These are phyloP conservation scores for Trichocomaceae sp. DNA, from an alignment of 2,329 filamentous ascomycete species.

Conservation along the genomic window DNA sequence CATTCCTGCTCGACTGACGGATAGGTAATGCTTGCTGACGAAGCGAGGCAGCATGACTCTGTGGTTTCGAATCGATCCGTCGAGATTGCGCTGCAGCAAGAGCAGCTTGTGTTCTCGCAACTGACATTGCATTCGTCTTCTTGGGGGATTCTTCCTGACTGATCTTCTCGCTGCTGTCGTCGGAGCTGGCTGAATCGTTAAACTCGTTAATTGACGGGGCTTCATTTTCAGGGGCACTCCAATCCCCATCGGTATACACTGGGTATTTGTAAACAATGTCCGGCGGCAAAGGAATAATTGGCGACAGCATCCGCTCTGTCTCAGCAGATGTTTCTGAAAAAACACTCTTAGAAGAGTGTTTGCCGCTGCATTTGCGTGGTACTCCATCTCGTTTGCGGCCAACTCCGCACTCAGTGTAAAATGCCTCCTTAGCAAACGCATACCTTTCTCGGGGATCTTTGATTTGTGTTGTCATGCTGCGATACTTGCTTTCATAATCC, in stretches of 20 bases:
- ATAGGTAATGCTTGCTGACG: constrained; percentile 39
- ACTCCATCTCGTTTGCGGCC: constrained; percentile 37
- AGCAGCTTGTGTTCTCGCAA: constrained; percentile 33
- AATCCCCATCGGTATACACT: constrained; percentile 35
- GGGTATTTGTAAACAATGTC: constrained; percentile 43
- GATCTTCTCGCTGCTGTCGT: constrained; percentile 20
- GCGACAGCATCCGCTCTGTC: constrained; percentile 40
- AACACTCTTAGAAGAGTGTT: constrained; percentile 40
- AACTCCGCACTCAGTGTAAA: constrained; percentile 42
- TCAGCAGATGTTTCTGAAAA: constrained; percentile 42
- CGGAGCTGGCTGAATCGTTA: constrained; percentile 20
- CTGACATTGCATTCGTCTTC: constrained; percentile 15
- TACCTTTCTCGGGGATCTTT: constrained; percentile 34
- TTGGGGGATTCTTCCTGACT: constrained; percentile 23
- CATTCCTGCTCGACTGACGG: constrained; percentile 24
- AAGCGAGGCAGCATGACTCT: constrained; percentile 43
- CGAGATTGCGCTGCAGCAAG: constrained; percentile 36
- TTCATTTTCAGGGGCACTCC: constrained; percentile 28
- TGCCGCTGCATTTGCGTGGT: constrained; percentile 38
- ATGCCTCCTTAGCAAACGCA: constrained; percentile 34
- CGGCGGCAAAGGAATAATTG: constrained; percentile 39
- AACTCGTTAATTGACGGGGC: constrained; percentile 15
- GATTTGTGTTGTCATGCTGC: constrained; percentile 29
- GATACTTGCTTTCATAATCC: constrained; percentile 35
- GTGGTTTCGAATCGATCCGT: constrained; percentile 29